A percentile compares a stretch with the other conserved stretches of the same genome.
phyloP scores from a whole-genome alignment of 345 rosid genomes.

The Salix caprea region DNA sequence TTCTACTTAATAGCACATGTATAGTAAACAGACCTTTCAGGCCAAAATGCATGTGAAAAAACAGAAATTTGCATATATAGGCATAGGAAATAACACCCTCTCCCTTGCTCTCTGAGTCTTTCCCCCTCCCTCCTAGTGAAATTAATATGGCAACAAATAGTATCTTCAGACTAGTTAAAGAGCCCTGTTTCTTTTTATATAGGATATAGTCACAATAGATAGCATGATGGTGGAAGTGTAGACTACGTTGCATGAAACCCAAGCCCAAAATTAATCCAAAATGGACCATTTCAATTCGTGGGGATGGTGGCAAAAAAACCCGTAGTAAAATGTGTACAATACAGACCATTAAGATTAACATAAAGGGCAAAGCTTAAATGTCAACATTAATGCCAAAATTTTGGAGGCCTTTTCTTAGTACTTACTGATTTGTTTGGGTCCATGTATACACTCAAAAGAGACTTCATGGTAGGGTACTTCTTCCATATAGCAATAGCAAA shows the following conservation, averaged over 20 bases:
- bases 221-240: background rate
- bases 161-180: no score
- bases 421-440: constrained; percentile 76
- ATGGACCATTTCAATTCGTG: background rate
- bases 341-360: background rate
- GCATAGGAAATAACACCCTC: no score
- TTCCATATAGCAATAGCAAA: constrained; percentile 79
- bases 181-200: no score
- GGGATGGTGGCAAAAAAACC: background rate
- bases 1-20: no score
- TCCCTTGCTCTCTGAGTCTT: no score
- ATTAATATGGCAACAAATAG: no score
- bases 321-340: background rate
- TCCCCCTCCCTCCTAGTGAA: no score
- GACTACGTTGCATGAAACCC: background rate
- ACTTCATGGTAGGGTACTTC: constrained; percentile 93
- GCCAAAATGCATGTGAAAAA: no score
- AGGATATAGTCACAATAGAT: no score
- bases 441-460: constrained; percentile 78
- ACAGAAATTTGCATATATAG: no score
- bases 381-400: background rate
- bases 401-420: constrained; percentile 1
- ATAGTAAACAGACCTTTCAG: no score
- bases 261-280: background rate
- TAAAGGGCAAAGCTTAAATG: background rate